Conservation (phyloP, 2,329 filamentous ascomycete species). For the Podosphaera fusca region DNA sequence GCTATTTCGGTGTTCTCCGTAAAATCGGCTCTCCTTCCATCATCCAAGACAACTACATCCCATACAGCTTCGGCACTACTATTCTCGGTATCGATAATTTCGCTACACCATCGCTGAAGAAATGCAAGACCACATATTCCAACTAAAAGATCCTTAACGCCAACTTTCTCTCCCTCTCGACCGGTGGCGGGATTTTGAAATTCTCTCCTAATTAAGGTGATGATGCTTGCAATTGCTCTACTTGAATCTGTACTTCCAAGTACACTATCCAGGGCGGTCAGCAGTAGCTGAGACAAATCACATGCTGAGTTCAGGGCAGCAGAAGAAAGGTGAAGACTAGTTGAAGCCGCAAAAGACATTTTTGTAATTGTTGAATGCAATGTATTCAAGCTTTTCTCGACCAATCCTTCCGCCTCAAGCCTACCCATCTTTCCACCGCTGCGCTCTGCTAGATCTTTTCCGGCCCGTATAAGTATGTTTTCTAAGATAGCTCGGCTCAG, state of each 20-base stretch:
- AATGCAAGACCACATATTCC: conserved; percentile 38
- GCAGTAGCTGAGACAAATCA: conserved; percentile 31
- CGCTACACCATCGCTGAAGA: conserved; percentile 32
- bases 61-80: conserved; percentile 35
- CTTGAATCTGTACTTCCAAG: conserved; percentile 48
- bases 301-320: conserved; percentile 30
- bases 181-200: conserved; percentile 40
- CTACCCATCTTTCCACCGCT: conserved; percentile 21
- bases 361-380: conserved; percentile 34
- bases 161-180: conserved; percentile 32
- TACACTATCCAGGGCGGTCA: conserved; percentile 37
- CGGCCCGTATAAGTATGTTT: conserved; percentile 17
- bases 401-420: conserved; percentile 29
- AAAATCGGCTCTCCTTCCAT: conserved; percentile 33
- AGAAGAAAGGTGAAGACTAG: conserved; percentile 34
- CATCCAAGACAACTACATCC: conserved; percentile 40
- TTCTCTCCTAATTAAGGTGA: conserved; percentile 38
- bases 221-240: conserved; percentile 41
- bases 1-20: conserved; percentile 14
- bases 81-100: conserved; percentile 26
- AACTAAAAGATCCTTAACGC: conserved; percentile 35
- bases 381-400: conserved; percentile 31
- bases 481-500: conserved; percentile 18
- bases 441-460: conserved; percentile 16
- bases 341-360: conserved; percentile 36